These are phyloP conservation scores for Centella asiatica DNA, from an alignment of 129 eudicot genomes.

Conservation along the genomic window DNA sequence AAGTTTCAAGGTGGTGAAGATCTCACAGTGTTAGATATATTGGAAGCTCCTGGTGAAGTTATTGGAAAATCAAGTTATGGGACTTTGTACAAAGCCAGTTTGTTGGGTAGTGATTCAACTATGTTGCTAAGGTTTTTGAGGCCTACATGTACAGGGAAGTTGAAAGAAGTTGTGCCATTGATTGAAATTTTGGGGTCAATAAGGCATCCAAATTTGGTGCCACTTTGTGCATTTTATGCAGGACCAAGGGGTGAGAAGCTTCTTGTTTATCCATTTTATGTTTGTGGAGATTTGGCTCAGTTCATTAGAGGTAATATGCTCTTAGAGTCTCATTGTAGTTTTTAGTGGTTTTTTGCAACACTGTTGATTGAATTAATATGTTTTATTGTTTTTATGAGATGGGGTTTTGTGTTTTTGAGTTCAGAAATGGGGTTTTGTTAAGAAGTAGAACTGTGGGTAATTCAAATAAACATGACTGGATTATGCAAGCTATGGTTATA, in stretches of 20 bases:
- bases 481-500: neutral
- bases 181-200: slow-evolving; percentile 63
- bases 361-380: slow-evolving; percentile 7
- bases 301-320: slow-evolving; percentile 60
- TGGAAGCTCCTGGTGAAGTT: slow-evolving; percentile 94
- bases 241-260: slow-evolving; percentile 95
- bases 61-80: slow-evolving; percentile 87
- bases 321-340: slow-evolving; percentile 5
- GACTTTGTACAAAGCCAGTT: slow-evolving; percentile 71
- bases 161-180: slow-evolving; percentile 48
- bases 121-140: slow-evolving; percentile 77
- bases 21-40: slow-evolving; percentile 62
- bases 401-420: neutral
- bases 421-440: neutral
- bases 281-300: slow-evolving; percentile 59
- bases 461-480: neutral
- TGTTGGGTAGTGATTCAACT: slow-evolving; percentile 36
- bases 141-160: slow-evolving; percentile 60
- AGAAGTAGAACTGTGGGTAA: neutral
- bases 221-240: slow-evolving; percentile 76
- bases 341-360: neutral
- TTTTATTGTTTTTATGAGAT: slow-evolving; percentile 3
- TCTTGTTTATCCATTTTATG: slow-evolving; percentile 77
- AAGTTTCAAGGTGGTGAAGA: slow-evolving; percentile 76
- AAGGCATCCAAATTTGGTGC: slow-evolving; percentile 84